These are phyloP conservation scores for sorghum (Sorghum bicolor) DNA, from an alignment of 176 grass and related monocot species.

Conservation along the genomic window Sorghum_bicolor_NCBIv3 NC_012871.2:16271001-16271500, in stretches of 20 bases:
- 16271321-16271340: background rate
- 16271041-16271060: constrained; percentile 61
- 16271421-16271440: no score
- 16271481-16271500: no score
- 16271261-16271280: background rate
- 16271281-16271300: background rate
- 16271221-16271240: background rate
- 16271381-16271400: no score
- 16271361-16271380: background rate
- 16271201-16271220: constrained; percentile 18
- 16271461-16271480: no score
- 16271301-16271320: background rate
- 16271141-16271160: background rate
- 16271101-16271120: background rate
- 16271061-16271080: constrained; percentile 75
- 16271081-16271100: background rate
- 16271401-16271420: no score
- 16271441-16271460: no score
- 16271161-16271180: constrained; percentile 58
- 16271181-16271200: constrained; percentile 75
- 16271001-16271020: constrained; percentile 64
- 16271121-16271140: constrained; percentile 1
- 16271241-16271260: background rate
- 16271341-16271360: background rate
- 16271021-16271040: constrained; percentile 59